phyloP scores from a whole-genome alignment of 345 rosid genomes.

The rapeseed (Brassica napus) region DNA sequence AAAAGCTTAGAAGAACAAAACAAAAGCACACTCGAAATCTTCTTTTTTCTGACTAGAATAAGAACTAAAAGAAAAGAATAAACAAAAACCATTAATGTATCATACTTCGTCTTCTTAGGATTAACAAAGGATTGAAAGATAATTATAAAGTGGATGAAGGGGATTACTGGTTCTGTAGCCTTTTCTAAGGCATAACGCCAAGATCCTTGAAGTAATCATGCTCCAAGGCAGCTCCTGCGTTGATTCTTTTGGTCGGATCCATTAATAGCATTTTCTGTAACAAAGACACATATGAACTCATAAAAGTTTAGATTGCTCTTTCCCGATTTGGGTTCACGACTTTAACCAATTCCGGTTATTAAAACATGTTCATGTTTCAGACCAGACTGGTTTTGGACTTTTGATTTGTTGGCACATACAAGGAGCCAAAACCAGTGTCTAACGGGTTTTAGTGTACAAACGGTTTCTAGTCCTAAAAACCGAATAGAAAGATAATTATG shows the following conservation, averaged over 20 bases:
- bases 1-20: constrained; percentile 25
- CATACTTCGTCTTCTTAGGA: constrained; percentile 14
- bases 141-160: constrained; percentile 29
- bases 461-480: background rate
- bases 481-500: background rate
- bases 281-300: background rate
- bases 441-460: background rate
- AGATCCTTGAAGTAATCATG: constrained; percentile 95
- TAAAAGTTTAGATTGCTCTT: background rate
- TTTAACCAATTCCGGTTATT: background rate
- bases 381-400: background rate
- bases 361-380: constrained; percentile 6
- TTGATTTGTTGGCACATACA: background rate
- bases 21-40: background rate
- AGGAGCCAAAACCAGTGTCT: background rate
- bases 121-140: background rate
- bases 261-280: constrained; percentile 82
- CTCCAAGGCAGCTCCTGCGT: constrained; percentile 87
- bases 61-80: background rate
- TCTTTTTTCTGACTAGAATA: background rate
- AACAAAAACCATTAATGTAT: constrained; percentile 26
- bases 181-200: constrained; percentile 52
- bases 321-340: background rate
- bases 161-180: constrained; percentile 26
- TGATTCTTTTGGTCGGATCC: constrained; percentile 89